Evolutionary conservation across 305 asterid species (phyloP), one percentile per base, ranked within the genome.

Genomic region (Lippia alba): DNA sequence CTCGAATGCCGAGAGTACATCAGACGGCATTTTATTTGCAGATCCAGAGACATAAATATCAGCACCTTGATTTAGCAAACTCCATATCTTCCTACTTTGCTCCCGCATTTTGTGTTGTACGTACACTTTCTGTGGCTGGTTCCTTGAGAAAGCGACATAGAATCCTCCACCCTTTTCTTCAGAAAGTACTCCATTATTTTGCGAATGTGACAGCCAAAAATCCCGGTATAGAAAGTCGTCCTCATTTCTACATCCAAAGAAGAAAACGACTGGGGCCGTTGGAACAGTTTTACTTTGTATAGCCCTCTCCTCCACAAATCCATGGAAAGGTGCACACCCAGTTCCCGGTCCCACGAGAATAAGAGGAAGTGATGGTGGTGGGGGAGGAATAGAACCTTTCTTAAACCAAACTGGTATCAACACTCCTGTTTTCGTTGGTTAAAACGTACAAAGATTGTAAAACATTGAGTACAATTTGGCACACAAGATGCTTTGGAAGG

Each of bases 331-430:
- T 39, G 97, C 97, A 12, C 99, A 91, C 51, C 99, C 99, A 4
- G 99, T 89, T 65, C 99, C 99, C 16, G 99, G 99, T 54, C 96
- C 99, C 15, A 94, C 56, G 61, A 94, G 96, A 75, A 94, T 83
- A 56, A 89, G 84, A 64, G 99, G 97, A 75, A 94, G 91, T 34
- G 84, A 80, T 51, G 92, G 94, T 6, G 87, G 81, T 56, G 99
- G 97, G 48, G 87, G 67, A 74, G 97, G 93, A 62, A 89, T 91
- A 70, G 87, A 86, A 48, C 97, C 97, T 80, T 88, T 91, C 33
- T 61, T 84, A 64, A 94, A 84, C 97, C 97, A 89, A 62, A 85
- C 93, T 3, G 96, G 95, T 74, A 94, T 77, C 18, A 78, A 64
- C 61, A 78, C 78, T 53, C 89, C 99, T 94, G 92, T 67, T 76